Evolutionary conservation across 2,329 filamentous ascomycete genomes (phyloP).

Genomic region (Aspergillus pseudonomiae): DNA sequence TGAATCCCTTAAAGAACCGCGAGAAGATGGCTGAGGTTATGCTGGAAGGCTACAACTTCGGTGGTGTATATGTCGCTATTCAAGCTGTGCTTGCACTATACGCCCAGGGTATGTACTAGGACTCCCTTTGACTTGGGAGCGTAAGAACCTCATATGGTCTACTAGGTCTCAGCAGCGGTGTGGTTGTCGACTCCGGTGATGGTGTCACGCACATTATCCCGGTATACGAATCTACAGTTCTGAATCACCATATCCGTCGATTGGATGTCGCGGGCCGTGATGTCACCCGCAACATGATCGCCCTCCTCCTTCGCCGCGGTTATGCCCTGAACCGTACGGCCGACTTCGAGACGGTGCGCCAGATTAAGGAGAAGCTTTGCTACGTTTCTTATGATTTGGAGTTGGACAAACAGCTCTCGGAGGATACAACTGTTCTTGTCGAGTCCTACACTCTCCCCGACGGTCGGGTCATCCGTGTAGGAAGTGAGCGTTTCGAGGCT

Average conservation of each 20-base stretch:
- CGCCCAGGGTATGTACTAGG: conserved; percentile 73
- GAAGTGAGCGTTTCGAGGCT: conserved; percentile 95
- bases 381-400: conserved; percentile 98
- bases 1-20: conserved; percentile 96
- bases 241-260: conserved; percentile 93
- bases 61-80: conserved; percentile 96
- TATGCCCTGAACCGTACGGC: conserved; percentile 98
- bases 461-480: conserved; percentile 92
- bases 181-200: conserved; percentile 98
- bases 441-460: conserved; percentile 98
- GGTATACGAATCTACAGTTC: conserved; percentile 95
- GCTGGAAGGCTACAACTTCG: conserved; percentile 96
- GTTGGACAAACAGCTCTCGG: conserved; percentile 90
- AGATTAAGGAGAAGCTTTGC: conserved; percentile 99
- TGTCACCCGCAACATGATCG: conserved; percentile 97
- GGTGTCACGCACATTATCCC: conserved; percentile 98
- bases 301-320: conserved; percentile 86
- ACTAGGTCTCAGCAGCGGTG: conserved; percentile 80
- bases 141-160: conserved; percentile 7
- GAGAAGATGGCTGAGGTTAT: conserved; percentile 99
- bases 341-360: conserved; percentile 97
- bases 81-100: conserved; percentile 96
- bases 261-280: conserved; percentile 95
- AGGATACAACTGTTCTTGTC: conserved; percentile 95
- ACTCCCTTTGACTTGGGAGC: neutral